phyloP scores from a whole-genome alignment of 495 filamentous ascomycete genomes.

The Xylaria longipes region DNA sequence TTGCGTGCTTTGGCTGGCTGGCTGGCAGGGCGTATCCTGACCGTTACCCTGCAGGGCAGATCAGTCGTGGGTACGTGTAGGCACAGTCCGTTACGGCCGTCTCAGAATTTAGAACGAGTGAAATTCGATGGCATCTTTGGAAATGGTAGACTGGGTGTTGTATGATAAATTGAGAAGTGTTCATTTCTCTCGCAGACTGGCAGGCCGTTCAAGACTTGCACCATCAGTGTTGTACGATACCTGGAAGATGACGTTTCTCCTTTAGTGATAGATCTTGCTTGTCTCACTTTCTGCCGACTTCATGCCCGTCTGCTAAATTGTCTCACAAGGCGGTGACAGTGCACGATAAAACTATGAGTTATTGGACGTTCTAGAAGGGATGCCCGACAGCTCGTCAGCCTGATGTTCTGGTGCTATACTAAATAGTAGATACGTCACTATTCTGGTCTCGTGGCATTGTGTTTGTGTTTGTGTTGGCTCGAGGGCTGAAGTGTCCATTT shows the following conservation, averaged over 20 bases:
- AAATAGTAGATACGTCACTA: neutral
- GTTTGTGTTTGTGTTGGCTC: neutral
- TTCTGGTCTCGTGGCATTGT: neutral
- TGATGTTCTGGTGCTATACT: neutral
- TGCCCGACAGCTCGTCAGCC: neutral
- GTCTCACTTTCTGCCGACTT: neutral
- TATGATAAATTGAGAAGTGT: neutral
- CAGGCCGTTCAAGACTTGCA: neutral
- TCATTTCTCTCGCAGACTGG: neutral
- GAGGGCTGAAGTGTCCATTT: neutral
- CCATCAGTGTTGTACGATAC: neutral
- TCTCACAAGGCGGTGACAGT: neutral
- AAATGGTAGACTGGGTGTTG: neutral
- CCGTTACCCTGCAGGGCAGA: neutral
- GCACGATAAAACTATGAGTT: neutral
- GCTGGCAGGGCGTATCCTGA: conserved; percentile 1
- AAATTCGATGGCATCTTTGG: neutral
- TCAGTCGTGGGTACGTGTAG: conserved; percentile 1
- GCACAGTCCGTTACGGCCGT: neutral
- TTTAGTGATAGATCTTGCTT: neutral
- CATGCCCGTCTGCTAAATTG: conserved; percentile 3
- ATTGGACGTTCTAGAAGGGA: neutral
- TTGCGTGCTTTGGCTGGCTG: neutral
- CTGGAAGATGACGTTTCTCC: neutral
- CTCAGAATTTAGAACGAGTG: neutral